Base-by-base conservation (phyloP, 257 asterid genomes). In the Jacaranda mimosifolia region DNA sequence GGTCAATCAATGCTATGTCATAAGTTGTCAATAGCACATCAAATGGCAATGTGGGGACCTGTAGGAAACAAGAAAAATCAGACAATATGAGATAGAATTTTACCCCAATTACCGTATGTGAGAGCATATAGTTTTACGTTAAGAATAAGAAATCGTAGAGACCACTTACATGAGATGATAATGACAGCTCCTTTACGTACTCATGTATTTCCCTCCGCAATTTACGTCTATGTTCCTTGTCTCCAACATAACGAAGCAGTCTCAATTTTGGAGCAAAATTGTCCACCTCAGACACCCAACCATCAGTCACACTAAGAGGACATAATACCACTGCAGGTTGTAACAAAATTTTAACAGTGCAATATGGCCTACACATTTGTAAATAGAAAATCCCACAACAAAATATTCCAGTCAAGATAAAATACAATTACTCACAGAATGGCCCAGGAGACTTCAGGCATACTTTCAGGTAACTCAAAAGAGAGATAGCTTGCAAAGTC, bases 1-100 rank as follows among this genome's bases (percentile, higher is more conserved):
- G 91, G 88, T 95, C 98, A 68, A 92, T 85, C 85, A 95, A 72
- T 45, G 94, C 91, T 75, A 91, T 90, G 85, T 95, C 97, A 73
- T 91, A 95, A 56, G 99, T 92, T 52, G 99, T 91, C 89, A 95
- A 77, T 14, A 95, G 86, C 85, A 92, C 90, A 83, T 95, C 98
- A 72, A 90, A 91, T 46, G 98, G 86, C 63, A 93, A 80, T 82
- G 90, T 70, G 48, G 83, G 86, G 46, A 77, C 92, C 99, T 92
- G 89, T 48, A 63, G 74, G 59, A 84, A 63, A 52, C 77, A 79
- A 78, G 76, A 52, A 74, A 65, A 52, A 45, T 63, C 72, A 74
- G 62, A 51, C 62, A 57, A 60, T 55, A 18, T 45, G 51, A 67
- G 19, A 72, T 19, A 35, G 9, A 52, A 77, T 63, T 62, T 63